Evolutionary conservation across 306 rosid genomes (phyloP).

Genomic region (Vigna hirtella): DNA sequence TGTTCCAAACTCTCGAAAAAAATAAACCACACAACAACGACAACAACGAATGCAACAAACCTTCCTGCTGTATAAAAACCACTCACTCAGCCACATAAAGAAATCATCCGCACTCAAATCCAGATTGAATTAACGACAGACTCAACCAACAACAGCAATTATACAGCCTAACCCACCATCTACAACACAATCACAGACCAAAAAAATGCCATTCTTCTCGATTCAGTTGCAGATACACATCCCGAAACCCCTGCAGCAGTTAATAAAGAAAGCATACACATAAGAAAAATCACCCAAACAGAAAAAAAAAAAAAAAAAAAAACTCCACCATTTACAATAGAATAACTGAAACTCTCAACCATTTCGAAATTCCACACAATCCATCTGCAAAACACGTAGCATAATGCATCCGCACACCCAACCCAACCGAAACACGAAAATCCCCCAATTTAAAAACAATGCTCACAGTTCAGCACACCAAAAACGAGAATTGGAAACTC

Average conservation of each 20-base stretch:
- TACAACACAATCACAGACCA: constrained; percentile 38
- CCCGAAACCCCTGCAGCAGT: constrained; percentile 43
- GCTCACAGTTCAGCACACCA: not conserved
- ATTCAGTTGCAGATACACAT: constrained; percentile 25
- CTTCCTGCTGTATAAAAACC: constrained; percentile 46
- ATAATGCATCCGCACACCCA: constrained; percentile 25
- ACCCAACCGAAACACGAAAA: constrained; percentile 21
- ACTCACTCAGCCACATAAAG: constrained; percentile 20
- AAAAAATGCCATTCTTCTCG: constrained; percentile 16
- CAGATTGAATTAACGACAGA: constrained; percentile 27
- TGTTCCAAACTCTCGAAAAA: constrained; percentile 46
- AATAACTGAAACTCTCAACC: constrained; percentile 22
- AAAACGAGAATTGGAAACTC: not conserved
- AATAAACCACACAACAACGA: constrained; percentile 36
- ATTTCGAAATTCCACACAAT: constrained; percentile 27
- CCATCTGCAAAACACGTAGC: not conserved
- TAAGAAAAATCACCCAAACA: constrained; percentile 30
- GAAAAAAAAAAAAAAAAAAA: not conserved
- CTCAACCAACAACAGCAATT: constrained; percentile 3
- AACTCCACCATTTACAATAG: constrained; percentile 26
- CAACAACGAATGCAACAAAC: constrained; percentile 38
- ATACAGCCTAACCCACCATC: constrained; percentile 23
- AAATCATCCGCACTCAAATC: constrained; percentile 12
- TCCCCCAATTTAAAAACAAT: constrained; percentile 12
- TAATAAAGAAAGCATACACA: constrained; percentile 33